phyloP scores from a whole-genome alignment of 805 yeast species.

The Nakazawaea wyomingensis region DNA sequence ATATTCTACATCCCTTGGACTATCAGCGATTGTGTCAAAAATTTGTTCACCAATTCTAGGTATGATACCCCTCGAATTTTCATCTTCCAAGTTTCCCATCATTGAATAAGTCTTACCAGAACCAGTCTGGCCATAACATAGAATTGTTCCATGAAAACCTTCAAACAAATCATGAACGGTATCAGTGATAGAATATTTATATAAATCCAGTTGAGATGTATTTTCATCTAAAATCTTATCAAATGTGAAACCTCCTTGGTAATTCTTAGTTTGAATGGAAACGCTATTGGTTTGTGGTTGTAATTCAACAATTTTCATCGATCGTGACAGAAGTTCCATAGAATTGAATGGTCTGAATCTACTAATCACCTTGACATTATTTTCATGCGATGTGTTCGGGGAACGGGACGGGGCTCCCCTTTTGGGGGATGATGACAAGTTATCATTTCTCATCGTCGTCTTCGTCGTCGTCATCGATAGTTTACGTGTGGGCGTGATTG shows the following conservation, averaged over 20 bases:
- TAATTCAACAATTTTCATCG: background rate
- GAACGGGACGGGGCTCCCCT: too few relatives aligned
- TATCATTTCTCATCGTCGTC: too few relatives aligned
- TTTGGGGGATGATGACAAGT: too few relatives aligned
- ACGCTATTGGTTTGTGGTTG: background rate
- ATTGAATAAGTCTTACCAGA: constrained; percentile 74
- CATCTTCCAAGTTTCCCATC: constrained; percentile 52
- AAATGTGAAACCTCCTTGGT: constrained; percentile 39
- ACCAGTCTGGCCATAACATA: constrained; percentile 79
- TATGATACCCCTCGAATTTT: constrained; percentile 51
- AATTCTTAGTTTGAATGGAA: background rate
- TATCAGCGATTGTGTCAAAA: constrained; percentile 46
- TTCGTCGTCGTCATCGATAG: background rate
- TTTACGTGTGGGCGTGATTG: background rate
- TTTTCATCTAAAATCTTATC: constrained; percentile 57
- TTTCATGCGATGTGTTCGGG: too few relatives aligned
- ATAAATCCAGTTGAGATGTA: constrained; percentile 52
- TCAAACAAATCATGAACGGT: constrained; percentile 65
- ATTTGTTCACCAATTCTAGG: constrained; percentile 68
- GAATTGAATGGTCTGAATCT: constrained; percentile 59
- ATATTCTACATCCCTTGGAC: constrained; percentile 52
- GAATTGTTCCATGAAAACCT: constrained; percentile 74
- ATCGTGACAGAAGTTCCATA: constrained; percentile 23
- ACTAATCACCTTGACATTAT: constrained; percentile 56
- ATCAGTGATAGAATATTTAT: constrained; percentile 50